These are phyloP conservation scores for Neurospora sublineolata DNA, from an alignment of 495 filamentous ascomycete species.

Conservation along the genomic window DNA sequence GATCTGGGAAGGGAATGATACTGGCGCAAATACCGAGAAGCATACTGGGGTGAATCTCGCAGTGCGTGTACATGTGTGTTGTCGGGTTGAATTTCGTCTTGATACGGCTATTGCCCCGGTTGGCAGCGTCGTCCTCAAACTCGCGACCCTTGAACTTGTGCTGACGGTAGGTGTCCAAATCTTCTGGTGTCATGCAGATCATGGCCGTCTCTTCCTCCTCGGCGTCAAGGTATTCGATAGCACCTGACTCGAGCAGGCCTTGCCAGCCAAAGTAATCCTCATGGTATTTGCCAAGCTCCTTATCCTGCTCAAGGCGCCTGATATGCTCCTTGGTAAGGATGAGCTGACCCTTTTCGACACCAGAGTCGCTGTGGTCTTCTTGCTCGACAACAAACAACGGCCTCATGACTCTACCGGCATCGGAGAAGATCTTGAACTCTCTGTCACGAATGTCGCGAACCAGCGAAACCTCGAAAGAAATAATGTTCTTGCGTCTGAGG, in stretches of 20 bases:
- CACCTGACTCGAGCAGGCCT: slow-evolving; percentile 65
- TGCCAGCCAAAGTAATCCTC: slow-evolving; percentile 75
- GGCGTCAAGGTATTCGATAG: slow-evolving; percentile 90
- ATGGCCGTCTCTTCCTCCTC: slow-evolving; percentile 97
- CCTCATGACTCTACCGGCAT: slow-evolving; percentile 86
- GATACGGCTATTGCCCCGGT: slow-evolving; percentile 60
- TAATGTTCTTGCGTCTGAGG: slow-evolving; percentile 64
- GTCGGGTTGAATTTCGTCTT: slow-evolving; percentile 72
- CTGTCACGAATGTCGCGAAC: slow-evolving; percentile 91
- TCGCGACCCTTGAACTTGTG: slow-evolving; percentile 34
- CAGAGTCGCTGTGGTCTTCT: slow-evolving; percentile 57
- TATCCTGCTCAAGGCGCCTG: slow-evolving; percentile 46
- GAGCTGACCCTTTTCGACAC: slow-evolving; percentile 60
- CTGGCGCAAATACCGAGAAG: slow-evolving; percentile 94
- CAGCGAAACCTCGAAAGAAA: slow-evolving; percentile 82
- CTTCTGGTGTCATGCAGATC: slow-evolving; percentile 98
- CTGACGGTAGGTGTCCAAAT: slow-evolving; percentile 59
- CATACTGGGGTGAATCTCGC: slow-evolving; percentile 99
- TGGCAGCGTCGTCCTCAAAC: slow-evolving; percentile 33
- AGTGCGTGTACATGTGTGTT: slow-evolving; percentile 88
- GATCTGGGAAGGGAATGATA: slow-evolving; percentile 99
- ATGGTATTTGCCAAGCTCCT: slow-evolving; percentile 42
- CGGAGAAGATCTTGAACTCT: slow-evolving; percentile 97
- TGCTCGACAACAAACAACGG: slow-evolving; percentile 74
- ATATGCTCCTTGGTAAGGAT: slow-evolving; percentile 77